Percentiles rank a stretch among this genome's conserved stretches.
phyloP scores from a whole-genome alignment of 305 asterid species.

The Plantago rigida region DNA sequence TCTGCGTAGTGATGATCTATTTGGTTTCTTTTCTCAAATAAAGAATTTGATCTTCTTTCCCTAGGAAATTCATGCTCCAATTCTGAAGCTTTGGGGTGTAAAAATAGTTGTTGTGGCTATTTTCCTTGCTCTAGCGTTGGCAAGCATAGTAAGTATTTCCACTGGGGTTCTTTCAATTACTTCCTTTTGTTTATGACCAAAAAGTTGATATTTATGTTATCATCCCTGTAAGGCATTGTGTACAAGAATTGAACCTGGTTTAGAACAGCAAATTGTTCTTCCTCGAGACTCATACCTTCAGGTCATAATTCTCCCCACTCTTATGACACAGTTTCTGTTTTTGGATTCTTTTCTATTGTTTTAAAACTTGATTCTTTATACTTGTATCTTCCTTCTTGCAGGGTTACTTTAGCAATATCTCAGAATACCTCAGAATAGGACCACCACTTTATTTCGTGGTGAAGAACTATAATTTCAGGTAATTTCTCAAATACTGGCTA shows the following conservation, averaged over 20 bases:
- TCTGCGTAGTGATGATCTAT: background rate
- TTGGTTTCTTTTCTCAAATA: constrained; percentile 14
- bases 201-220: constrained; percentile 18
- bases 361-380: constrained; percentile 21
- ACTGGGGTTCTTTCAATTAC: constrained; percentile 18
- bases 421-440: constrained; percentile 83
- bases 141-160: constrained; percentile 75
- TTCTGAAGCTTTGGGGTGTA: constrained; percentile 76
- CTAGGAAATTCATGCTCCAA: constrained; percentile 85
- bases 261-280: constrained; percentile 95
- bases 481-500: background rate
- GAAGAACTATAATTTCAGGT: constrained; percentile 88
- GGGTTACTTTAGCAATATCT: constrained; percentile 75
- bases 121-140: constrained; percentile 73
- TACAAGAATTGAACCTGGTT: constrained; percentile 89
- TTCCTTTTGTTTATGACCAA: constrained; percentile 15
- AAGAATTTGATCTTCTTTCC: constrained; percentile 15
- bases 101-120: constrained; percentile 62
- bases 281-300: constrained; percentile 97
- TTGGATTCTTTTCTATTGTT: constrained; percentile 2
- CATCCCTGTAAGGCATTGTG: constrained; percentile 60
- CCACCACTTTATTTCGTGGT: constrained; percentile 94
- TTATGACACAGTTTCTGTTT: constrained; percentile 14
- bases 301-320: constrained; percentile 33
- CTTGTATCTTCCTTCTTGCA: constrained; percentile 32